A percentile compares a stretch with the other conserved stretches of the same genome.
Conservation (phyloP, 192 early-diverging fungal species). For the Rhizophagus prolifer region DNA sequence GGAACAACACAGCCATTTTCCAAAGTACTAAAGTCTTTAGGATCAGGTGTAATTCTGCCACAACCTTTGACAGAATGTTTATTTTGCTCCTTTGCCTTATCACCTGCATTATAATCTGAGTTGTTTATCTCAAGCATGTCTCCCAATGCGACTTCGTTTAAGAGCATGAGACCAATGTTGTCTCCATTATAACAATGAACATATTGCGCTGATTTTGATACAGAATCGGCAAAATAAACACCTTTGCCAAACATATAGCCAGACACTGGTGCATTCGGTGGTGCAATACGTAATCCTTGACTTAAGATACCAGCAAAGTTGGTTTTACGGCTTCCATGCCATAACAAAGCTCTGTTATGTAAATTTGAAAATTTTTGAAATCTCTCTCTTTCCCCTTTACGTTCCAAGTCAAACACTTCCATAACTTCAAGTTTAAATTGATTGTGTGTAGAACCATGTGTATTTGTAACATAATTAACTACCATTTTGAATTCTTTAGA, state of each 20-base stretch:
- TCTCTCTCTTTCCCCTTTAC: conserved; percentile 56
- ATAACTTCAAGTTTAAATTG: conserved; percentile 43
- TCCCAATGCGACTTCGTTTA: conserved; percentile 81
- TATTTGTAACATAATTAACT: conserved; percentile 59
- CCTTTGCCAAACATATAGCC: conserved; percentile 82
- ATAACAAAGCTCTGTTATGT: conserved; percentile 69
- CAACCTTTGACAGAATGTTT: conserved; percentile 67
- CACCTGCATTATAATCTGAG: conserved; percentile 57
- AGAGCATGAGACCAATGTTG: conserved; percentile 60
- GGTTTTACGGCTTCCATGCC: conserved; percentile 77
- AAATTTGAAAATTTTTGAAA: conserved; percentile 48
- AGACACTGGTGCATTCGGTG: conserved; percentile 69
- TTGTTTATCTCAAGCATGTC: conserved; percentile 46
- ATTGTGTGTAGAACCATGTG: conserved; percentile 62
- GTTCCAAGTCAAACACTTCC: conserved; percentile 56
- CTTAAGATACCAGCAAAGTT: conserved; percentile 77
- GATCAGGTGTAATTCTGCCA: conserved; percentile 60
- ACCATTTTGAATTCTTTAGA: conserved; percentile 59
- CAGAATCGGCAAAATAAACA: conserved; percentile 82
- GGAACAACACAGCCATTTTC: conserved; percentile 54
- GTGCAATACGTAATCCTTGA: conserved; percentile 64
- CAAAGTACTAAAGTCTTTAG: conserved; percentile 37
- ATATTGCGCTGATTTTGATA: conserved; percentile 74
- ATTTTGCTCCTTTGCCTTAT: conserved; percentile 32
- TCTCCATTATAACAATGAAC: conserved; percentile 43